A percentile compares a stretch with the other conserved stretches of the same genome.
Evolutionary conservation across 345 rosid genomes (phyloP).

Genomic region (Toxicodendron radicans): DNA sequence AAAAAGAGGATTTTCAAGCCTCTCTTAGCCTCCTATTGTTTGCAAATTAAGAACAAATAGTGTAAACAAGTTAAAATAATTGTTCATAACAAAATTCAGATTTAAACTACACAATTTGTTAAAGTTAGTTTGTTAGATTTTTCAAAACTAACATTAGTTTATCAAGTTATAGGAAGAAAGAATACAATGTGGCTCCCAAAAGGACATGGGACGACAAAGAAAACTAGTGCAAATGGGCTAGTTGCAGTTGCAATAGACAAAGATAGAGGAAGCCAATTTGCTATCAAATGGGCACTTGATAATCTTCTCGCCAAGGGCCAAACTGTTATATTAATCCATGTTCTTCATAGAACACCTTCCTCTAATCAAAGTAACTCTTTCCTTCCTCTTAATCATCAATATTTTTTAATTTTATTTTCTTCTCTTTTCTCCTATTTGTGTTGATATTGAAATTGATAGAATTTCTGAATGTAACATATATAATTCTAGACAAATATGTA

Average conservation of each 20-base stretch:
- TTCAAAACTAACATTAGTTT: neutral
- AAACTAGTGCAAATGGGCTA: constrained; percentile 47
- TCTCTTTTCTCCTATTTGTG: neutral
- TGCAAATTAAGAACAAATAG: too few relatives aligned
- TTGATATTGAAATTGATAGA: too few relatives aligned
- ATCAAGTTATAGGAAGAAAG: neutral
- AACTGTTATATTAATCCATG: constrained; percentile 72
- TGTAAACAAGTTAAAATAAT: too few relatives aligned
- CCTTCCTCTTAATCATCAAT: neutral
- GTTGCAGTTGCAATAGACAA: constrained; percentile 83
- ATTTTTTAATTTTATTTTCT: neutral
- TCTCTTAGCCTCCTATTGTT: neutral
- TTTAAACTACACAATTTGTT: too few relatives aligned
- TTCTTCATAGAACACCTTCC: constrained; percentile 31
- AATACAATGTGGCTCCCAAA: constrained; percentile 44
- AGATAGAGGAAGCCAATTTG: constrained; percentile 83
- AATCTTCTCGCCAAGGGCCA: constrained; percentile 69
- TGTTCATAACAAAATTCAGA: too few relatives aligned
- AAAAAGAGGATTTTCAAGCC: neutral
- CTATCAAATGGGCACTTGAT: constrained; percentile 75
- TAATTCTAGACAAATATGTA: neutral
- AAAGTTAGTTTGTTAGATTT: neutral
- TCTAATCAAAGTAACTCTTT: constrained; percentile 27
- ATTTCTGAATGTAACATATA: neutral
- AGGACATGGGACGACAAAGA: constrained; percentile 33